Conservation (phyloP, 2,329 filamentous ascomycete species). For the Cercospora berteroae region DNA sequence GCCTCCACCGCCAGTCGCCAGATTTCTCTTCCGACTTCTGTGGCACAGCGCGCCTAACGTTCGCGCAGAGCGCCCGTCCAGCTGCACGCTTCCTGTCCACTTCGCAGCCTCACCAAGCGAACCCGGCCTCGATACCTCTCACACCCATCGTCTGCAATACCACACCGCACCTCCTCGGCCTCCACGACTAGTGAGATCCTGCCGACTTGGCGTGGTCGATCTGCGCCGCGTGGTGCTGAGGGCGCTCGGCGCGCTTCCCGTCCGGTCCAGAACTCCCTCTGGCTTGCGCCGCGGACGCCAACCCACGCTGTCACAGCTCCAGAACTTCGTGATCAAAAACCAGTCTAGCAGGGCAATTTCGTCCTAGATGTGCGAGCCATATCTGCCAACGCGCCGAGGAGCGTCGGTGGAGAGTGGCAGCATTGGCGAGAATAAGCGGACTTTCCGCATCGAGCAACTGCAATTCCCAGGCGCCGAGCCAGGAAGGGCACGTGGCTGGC, state of each 20-base stretch:
- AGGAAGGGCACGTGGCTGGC: background rate
- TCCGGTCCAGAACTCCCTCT: background rate
- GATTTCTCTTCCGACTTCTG: background rate
- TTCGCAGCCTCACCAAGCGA: background rate
- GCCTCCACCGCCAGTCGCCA: background rate
- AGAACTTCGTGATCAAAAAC: background rate
- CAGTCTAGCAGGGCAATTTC: background rate
- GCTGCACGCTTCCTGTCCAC: background rate
- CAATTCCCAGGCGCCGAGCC: background rate
- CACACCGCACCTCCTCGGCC: background rate
- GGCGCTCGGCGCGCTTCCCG: background rate
- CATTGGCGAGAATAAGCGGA: background rate
- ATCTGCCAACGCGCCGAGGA: background rate
- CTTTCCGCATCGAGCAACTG: background rate
- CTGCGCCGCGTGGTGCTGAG: background rate
- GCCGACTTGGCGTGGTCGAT: background rate
- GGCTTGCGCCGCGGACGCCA: background rate
- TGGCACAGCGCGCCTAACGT: background rate
- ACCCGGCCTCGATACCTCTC: background rate
- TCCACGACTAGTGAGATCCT: background rate
- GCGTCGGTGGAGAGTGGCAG: background rate
- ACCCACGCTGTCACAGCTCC: background rate
- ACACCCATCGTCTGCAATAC: background rate
- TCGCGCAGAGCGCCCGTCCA: background rate
- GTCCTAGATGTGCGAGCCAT: background rate